Base-by-base conservation (phyloP, 2,329 filamentous ascomycete genomes). In the Ramichloridium luteum region DNA sequence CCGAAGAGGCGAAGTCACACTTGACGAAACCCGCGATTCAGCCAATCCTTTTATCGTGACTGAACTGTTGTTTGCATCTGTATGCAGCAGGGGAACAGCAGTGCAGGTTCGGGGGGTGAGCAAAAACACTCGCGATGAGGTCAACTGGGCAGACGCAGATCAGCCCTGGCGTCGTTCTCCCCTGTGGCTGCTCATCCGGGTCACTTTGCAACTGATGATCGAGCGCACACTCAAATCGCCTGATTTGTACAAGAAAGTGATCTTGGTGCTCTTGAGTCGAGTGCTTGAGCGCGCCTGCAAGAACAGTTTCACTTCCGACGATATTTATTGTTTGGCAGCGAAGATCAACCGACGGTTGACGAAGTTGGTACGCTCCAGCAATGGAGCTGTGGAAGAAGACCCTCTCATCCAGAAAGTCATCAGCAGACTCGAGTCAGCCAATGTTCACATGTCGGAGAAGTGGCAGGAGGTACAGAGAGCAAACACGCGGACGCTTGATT, bases 51-150 rank as follows among this genome's bases (percentile, higher is more conserved):
- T 64, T 0, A 50, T 80, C 1, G 64, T 83, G 3, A 69, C 64
- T 0, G 62, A 72, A 6, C 59, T 78, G 36, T 57, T 81, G 6
- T 69, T 78, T 54, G 64, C 71, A 0, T 48, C 80, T 0, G 51
- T 82, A 0, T 66, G 73, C 43, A 66, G 61, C 0, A 58, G 68
- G 5, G 76, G 76, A 0, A 34, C 45, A 0, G 41, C 55, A 0
- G 36, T 57, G 0, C 32, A 51, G 1, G 53, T 64, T 0, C 40
- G 53, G 0, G 14, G 58, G 0, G 46, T 78, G 1, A 56, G 57
- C 0, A 82, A 82, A 46, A 59, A 67, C 2, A 63, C 80, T 0
- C 62, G 71, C 0, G 77, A 81, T 30, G 74, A 78, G n/a, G 65
- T 78, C 0, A 62, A 60, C 9, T 65, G 70, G 48, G 46, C 54